Percentiles rank a stretch among this genome's conserved stretches.
These are phyloP conservation scores for Fusarium camptoceras DNA, from an alignment of 2,329 filamentous ascomycete genomes.

Conservation along the genomic window DNA sequence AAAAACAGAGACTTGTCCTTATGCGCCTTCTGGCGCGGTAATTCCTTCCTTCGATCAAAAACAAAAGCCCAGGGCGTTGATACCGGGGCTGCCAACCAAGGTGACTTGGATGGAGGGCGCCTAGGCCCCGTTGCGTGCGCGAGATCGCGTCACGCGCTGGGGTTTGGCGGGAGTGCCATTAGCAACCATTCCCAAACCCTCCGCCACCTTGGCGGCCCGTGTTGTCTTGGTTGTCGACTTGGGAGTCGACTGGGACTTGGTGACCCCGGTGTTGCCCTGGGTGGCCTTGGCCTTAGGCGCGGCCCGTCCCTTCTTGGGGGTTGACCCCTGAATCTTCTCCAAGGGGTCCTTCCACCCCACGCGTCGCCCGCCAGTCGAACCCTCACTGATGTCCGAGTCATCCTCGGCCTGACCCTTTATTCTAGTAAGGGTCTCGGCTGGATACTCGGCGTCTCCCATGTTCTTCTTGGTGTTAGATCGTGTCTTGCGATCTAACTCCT, in stretches of 20 bases:
- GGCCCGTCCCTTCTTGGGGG: slow-evolving; percentile 43
- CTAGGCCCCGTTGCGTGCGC: slow-evolving; percentile 44
- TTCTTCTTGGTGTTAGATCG: slow-evolving; percentile 52
- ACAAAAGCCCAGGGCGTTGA: background rate
- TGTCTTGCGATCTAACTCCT: slow-evolving; percentile 51
- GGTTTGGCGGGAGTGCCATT: slow-evolving; percentile 53
- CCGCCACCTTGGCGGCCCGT: slow-evolving; percentile 47
- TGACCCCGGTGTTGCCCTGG: slow-evolving; percentile 45
- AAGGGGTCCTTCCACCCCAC: slow-evolving; percentile 54
- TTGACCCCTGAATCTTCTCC: slow-evolving; percentile 43
- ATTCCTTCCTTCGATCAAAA: background rate
- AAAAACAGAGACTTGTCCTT: slow-evolving; percentile 16
- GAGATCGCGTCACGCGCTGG: slow-evolving; percentile 48
- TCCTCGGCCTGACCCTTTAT: slow-evolving; percentile 41
- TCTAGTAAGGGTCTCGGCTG: slow-evolving; percentile 51
- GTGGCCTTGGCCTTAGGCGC: slow-evolving; percentile 36
- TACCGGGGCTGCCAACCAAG: slow-evolving; percentile 9
- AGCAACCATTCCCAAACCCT: slow-evolving; percentile 50
- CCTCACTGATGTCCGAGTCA: slow-evolving; percentile 29
- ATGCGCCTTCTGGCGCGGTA: background rate
- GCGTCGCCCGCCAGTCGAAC: slow-evolving; percentile 32
- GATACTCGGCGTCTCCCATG: slow-evolving; percentile 52
- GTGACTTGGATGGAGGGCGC: background rate
- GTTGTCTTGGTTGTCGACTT: slow-evolving; percentile 40
- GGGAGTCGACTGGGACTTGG: slow-evolving; percentile 46